Conservation (phyloP, 306 rosid genomes). For the Pyrus pyrifolia region DNA sequence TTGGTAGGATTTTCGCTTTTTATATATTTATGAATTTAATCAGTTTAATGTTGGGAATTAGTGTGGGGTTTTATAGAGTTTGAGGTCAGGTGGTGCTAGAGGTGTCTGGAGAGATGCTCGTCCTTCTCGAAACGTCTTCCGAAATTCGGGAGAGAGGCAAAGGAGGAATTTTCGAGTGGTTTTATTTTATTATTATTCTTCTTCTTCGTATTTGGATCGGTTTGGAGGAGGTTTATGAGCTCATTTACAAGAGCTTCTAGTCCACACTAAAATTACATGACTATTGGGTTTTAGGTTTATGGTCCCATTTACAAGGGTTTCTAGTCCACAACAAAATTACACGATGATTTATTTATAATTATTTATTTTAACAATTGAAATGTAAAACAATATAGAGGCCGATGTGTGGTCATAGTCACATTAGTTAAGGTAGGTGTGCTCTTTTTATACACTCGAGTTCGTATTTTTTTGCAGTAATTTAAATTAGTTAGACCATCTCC, state of each 20-base stretch:
- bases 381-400: no score
- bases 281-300: background rate
- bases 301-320: background rate
- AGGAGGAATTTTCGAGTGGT: background rate
- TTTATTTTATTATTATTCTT: background rate
- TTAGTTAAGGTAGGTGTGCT: no score
- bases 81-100: constrained; percentile 23
- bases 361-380: no score
- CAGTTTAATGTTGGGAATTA: background rate
- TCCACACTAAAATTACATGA: no score
- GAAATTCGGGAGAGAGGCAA: background rate
- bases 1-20: constrained; percentile 24
- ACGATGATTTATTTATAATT: no score
- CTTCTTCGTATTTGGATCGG: background rate
- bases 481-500: no score
- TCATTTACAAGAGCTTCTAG: no score
- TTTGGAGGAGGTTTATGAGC: background rate
- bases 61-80: background rate
- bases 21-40: background rate
- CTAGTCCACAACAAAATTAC: no score
- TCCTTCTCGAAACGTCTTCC: constrained; percentile 44
- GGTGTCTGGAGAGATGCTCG: constrained; percentile 28
- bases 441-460: no score
- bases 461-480: no score
- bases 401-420: no score